These are phyloP conservation scores for Botrytis galanthina DNA, from an alignment of 2,329 filamentous ascomycete species.

Conservation along the genomic window DNA sequence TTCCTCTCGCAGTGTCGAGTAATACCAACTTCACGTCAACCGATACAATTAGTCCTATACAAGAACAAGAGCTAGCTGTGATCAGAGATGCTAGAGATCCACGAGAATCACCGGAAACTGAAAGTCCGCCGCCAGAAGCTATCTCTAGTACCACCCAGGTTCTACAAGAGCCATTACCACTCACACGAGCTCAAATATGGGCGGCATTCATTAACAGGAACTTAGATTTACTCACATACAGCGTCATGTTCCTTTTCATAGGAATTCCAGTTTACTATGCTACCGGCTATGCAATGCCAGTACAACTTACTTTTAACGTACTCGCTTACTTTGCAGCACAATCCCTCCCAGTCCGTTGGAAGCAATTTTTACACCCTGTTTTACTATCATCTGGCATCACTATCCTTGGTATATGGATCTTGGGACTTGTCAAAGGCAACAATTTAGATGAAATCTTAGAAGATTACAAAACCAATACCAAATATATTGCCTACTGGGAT, in stretches of 20 bases:
- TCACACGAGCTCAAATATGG: slow-evolving; percentile 50
- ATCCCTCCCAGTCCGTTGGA: slow-evolving; percentile 48
- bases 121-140: slow-evolving; percentile 15
- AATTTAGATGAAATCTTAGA: slow-evolving; percentile 44
- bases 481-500: slow-evolving; percentile 53
- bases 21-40: slow-evolving; percentile 25
- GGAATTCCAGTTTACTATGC: slow-evolving; percentile 56
- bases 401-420: slow-evolving; percentile 52
- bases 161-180: slow-evolving; percentile 44
- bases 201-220: slow-evolving; percentile 47
- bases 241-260: slow-evolving; percentile 47
- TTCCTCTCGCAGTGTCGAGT: slow-evolving; percentile 44
- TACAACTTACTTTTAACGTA: slow-evolving; percentile 48
- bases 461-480: slow-evolving; percentile 52
- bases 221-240: slow-evolving; percentile 48
- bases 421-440: slow-evolving; percentile 48
- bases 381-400: slow-evolving; percentile 54
- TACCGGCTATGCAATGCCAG: slow-evolving; percentile 49
- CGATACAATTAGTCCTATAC: slow-evolving; percentile 28
- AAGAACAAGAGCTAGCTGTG: slow-evolving; percentile 35
- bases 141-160: slow-evolving; percentile 28
- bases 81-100: slow-evolving; percentile 35
- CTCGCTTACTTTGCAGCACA: slow-evolving; percentile 53
- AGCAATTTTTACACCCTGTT: slow-evolving; percentile 56
- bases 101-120: slow-evolving; percentile 25